Base-by-base conservation (phyloP, 805 yeast species). In the Isabelozyma heimii region DNA sequence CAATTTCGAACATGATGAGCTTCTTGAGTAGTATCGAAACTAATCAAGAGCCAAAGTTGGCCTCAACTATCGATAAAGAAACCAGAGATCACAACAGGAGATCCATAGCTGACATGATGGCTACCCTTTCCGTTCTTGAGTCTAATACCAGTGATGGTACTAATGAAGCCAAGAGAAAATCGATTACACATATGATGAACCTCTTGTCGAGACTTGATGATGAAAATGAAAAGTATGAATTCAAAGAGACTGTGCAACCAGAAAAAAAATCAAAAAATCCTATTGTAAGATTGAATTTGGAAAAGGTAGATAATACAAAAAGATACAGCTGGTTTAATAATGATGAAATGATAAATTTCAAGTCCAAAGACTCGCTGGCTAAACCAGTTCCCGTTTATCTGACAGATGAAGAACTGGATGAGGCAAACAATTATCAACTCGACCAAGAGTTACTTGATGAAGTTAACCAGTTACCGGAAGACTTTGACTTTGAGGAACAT, bases 401-500 rank as follows among this genome's bases (percentile, higher is more conserved):
- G 43, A 40, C 43, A 20, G 14, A 17, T 30, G 35, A 30, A 30
- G 35, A 30, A 30, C 35, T 30, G 27, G 43, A 40, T 13, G 43
- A 40, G 30, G 30, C 12, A 26, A n/a, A 9, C 28, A 43, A 42
- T n/a, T 42, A 45, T 26, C 50, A 47, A 16, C 39, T 24, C 12
- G 47, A 20, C 20, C 45, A 43, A 5, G 73, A 67, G 37, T 45
- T 69, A 2, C 52, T 70, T 3, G 76, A 70, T 49, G 76, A 70
- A 52, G 58, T 68, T 13, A 70, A 70, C 47, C 60, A 56, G 52
- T 43, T 70, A 4, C 73, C 75, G 0, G 72, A 62, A 45, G 77
- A 72, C 53, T 72, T 56, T 53, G 77, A 73, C 46, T 71, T 71
- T 48, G 67, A 65, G 26, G 70, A 68, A 20, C 55, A 61, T 33